Base-by-base conservation (phyloP, 2,329 filamentous ascomycete genomes). In the Pseudogymnoascus sp. region DNA sequence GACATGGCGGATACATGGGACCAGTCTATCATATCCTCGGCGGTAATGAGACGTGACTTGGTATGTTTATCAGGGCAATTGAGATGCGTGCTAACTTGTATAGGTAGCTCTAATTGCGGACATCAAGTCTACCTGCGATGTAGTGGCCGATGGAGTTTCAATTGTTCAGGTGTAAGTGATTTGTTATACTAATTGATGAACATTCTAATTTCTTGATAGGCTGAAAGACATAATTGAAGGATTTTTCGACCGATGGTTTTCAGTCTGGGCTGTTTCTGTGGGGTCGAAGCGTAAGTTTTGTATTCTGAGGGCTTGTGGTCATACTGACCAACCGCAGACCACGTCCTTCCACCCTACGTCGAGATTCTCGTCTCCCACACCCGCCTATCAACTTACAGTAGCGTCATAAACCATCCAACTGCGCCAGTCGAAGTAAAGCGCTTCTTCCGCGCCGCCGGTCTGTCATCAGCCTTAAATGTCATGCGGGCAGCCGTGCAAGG, bases 281-380 rank as follows among this genome's bases (percentile, higher is more conserved):
- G 80, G 79, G 56, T 81, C 80, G 6, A 79, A 79, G 66, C 76
- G 81, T 81, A 73, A 69, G 74, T 50, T 29, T 6, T 66, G 40
- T 63, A 31, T 47, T 26, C 13, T n/a, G n/a, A 47, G 11, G 21
- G 14, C 42, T 47, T 47, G 1, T 29, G 13, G 4, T 29, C 14
- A 16, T 50, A 7, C 44, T 50, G 44, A 50, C 42, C 67, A 59
- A 44, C 64, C 26, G 66, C 70, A 79, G 80, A 84, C 61, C 77
- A 78, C 14, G 79, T 78, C 1, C 79, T 91, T 0, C 88, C 88
- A 0, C 87, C 88, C 0, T 91, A 91, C 65, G 87, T 91, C 26
- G 87, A 91, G 64, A 90, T 91, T 61, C 78, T 91, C 2, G 85
- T 89, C 40, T 88, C 84, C 0, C 88, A 91, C 67, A 90, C 88